Conservation (phyloP, 352 stramenopile genomes). For the Phytopythium aichiense region DNA sequence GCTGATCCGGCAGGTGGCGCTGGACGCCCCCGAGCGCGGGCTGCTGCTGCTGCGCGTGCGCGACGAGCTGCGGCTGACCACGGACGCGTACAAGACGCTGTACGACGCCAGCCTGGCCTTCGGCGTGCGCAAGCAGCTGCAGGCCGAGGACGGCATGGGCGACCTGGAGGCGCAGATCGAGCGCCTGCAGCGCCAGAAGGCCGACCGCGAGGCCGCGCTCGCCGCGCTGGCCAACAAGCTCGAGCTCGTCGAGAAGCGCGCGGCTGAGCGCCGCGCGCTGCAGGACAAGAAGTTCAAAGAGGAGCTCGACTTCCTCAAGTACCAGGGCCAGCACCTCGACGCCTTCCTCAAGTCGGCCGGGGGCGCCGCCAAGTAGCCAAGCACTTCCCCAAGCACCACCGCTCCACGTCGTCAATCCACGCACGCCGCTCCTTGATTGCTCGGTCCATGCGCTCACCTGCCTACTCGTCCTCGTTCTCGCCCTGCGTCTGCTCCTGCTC, state of each 20-base stretch:
- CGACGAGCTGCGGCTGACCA: conserved; percentile 92
- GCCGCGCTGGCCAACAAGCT: conserved; percentile 89
- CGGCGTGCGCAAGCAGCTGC: conserved; percentile 91
- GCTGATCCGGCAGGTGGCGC: conserved; percentile 90
- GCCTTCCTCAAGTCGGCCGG: conserved; percentile 90
- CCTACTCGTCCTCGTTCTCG: neutral
- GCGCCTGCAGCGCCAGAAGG: conserved; percentile 50
- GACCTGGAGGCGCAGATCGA: conserved; percentile 72
- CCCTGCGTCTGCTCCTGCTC: neutral
- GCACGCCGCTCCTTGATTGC: no score
- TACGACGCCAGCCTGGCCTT: conserved; percentile 93
- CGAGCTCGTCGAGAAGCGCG: conserved; percentile 91
- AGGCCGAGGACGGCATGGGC: conserved; percentile 90
- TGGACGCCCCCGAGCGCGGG: conserved; percentile 90
- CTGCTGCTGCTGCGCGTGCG: conserved; percentile 89
- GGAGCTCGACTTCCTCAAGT: conserved; percentile 94
- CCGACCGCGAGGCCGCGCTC: conserved; percentile 78
- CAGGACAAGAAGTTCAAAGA: conserved; percentile 94
- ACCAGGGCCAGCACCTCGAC: conserved; percentile 94
- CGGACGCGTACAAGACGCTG: conserved; percentile 94
- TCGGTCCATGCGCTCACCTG: neutral
- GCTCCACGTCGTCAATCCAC: no score
- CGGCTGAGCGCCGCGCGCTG: conserved; percentile 79
- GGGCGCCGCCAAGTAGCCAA: conserved; percentile 16
- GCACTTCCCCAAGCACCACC: neutral